Evolutionary conservation across 306 rosid species (phyloP).

Genomic region (Prunus dulcis): DNA sequence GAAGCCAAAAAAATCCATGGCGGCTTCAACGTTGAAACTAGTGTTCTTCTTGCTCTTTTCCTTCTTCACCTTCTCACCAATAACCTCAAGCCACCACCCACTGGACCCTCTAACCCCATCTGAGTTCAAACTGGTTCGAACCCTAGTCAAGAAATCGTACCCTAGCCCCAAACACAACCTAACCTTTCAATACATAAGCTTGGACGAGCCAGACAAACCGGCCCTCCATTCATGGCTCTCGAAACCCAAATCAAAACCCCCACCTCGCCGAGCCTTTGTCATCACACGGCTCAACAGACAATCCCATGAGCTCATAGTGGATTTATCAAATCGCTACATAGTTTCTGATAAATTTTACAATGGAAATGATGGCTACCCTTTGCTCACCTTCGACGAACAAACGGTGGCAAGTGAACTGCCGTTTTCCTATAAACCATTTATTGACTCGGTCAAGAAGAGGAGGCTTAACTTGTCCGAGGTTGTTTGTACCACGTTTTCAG

Average conservation of each 20-base stretch:
- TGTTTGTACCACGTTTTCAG: conserved; percentile 18
- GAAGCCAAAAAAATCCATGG: neutral
- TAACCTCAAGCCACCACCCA: conserved; percentile 28
- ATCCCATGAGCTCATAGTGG: conserved; percentile 26
- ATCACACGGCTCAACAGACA: conserved; percentile 35
- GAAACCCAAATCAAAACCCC: neutral
- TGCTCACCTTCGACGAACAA: conserved; percentile 16
- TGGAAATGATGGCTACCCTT: conserved; percentile 18
- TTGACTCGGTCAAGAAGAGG: conserved; percentile 25
- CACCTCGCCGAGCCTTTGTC: conserved; percentile 47
- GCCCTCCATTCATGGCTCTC: conserved; percentile 44
- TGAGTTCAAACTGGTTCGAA: conserved; percentile 23
- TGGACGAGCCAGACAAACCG: conserved; percentile 53
- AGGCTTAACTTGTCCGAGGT: conserved; percentile 27
- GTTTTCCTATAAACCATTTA: conserved; percentile 17
- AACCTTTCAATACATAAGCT: conserved; percentile 51
- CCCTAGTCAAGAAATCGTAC: conserved; percentile 25
- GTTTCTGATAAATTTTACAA: neutral
- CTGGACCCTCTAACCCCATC: conserved; percentile 47
- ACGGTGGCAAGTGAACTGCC: conserved; percentile 16
- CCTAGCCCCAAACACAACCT: conserved; percentile 19
- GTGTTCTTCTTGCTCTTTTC: neutral
- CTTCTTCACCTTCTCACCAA: neutral
- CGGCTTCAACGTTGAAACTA: neutral
- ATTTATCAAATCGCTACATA: conserved; percentile 8